Evolutionary conservation across 176 grass and related monocot species (phyloP).

Genomic region (Eragrostis nindensis): DNA sequence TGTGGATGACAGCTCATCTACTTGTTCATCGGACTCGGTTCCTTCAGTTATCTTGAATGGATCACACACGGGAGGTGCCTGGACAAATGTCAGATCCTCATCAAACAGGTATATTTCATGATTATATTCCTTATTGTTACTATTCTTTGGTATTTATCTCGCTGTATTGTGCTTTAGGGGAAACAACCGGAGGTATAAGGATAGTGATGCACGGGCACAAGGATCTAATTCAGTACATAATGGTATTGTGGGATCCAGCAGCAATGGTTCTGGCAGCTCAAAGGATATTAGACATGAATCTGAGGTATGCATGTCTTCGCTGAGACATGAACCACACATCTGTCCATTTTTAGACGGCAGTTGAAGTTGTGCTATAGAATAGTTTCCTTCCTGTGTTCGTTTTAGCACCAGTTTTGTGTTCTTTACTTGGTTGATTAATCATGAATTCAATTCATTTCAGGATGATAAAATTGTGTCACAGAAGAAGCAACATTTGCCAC

Average conservation of each 20-base stretch:
- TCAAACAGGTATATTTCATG: slow-evolving; percentile 65
- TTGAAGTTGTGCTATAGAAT: slow-evolving; percentile 34
- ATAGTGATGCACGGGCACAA: slow-evolving; percentile 42
- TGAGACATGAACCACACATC: neutral
- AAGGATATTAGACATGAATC: slow-evolving; percentile 47
- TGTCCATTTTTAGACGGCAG: slow-evolving; percentile 6
- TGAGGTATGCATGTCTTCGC: slow-evolving; percentile 48
- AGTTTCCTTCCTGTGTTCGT: neutral
- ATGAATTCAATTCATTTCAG: slow-evolving; percentile 60
- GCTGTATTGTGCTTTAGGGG: slow-evolving; percentile 52
- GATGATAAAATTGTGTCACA: slow-evolving; percentile 59
- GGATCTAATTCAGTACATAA: slow-evolving; percentile 50
- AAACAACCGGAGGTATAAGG: slow-evolving; percentile 64
- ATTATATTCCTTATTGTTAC: neutral
- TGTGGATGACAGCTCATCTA: slow-evolving; percentile 87
- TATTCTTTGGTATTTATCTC: slow-evolving; percentile 42
- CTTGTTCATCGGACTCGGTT: slow-evolving; percentile 84
- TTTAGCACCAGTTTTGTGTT: slow-evolving; percentile 25
- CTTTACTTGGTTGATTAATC: slow-evolving; percentile 15
- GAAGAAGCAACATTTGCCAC: slow-evolving; percentile 57
- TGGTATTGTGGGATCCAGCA: slow-evolving; percentile 41
- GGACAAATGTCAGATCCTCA: slow-evolving; percentile 68
- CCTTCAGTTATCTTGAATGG: slow-evolving; percentile 65
- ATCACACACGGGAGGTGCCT: slow-evolving; percentile 49
- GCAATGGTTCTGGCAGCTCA: slow-evolving; percentile 40